Conservation (phyloP, 2,329 filamentous ascomycete genomes). For the Aureobasidium subglaciale region DNA sequence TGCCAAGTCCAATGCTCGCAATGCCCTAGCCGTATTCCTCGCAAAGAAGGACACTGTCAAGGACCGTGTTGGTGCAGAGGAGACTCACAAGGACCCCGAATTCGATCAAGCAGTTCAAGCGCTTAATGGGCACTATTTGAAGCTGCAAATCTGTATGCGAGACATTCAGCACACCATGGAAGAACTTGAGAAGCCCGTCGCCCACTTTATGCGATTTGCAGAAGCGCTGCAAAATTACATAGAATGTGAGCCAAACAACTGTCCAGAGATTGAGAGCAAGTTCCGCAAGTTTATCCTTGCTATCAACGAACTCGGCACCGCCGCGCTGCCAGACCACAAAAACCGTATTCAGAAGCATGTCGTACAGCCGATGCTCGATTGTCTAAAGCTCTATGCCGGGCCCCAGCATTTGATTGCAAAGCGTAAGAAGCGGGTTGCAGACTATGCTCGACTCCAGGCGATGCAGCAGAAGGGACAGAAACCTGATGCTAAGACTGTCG, state of each 20-base stretch:
- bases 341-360: constrained; percentile 69
- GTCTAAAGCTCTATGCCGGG: constrained; percentile 73
- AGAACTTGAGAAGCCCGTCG: constrained; percentile 72
- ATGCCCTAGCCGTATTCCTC: constrained; percentile 80
- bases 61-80: constrained; percentile 58
- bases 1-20: constrained; percentile 80
- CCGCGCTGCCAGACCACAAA: constrained; percentile 74
- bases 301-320: constrained; percentile 76
- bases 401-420: constrained; percentile 89
- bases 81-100: constrained; percentile 68
- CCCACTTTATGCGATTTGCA: constrained; percentile 72
- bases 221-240: constrained; percentile 78
- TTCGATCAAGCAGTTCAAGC: constrained; percentile 77
- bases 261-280: constrained; percentile 84
- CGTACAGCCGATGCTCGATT: constrained; percentile 72
- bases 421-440: constrained; percentile 82
- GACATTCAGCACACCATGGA: constrained; percentile 90
- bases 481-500: constrained; percentile 74
- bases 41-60: constrained; percentile 81
- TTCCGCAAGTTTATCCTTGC: constrained; percentile 88
- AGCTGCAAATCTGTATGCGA: constrained; percentile 82
- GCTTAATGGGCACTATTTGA: constrained; percentile 87
- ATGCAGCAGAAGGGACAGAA: constrained; percentile 76
- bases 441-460: constrained; percentile 76
- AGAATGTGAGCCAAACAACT: constrained; percentile 58